Conservation (phyloP, 208 protist species). For the Angomonas ambiguus region DNA sequence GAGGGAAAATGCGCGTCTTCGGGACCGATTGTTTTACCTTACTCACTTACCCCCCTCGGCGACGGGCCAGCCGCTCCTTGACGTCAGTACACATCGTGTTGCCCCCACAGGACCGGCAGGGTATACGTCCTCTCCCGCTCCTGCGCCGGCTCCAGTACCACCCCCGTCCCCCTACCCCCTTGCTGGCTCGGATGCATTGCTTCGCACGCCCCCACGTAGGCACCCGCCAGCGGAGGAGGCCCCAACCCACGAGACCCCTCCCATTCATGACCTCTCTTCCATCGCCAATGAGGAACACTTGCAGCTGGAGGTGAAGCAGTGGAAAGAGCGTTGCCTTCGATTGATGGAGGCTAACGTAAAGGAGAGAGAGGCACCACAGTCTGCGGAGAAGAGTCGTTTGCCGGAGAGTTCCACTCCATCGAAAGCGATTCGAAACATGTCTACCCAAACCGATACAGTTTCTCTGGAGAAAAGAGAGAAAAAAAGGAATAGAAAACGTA, state of each 20-base stretch:
- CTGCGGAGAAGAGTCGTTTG: not conserved
- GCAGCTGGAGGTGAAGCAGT: conserved; percentile 38
- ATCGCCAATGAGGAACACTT: conserved; percentile 17
- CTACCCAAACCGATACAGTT: not conserved
- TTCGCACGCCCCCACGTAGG: not conserved
- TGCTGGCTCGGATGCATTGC: no score
- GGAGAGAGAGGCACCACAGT: not conserved
- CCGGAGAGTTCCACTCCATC: not conserved
- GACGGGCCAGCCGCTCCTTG: not conserved
- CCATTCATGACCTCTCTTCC: not conserved
- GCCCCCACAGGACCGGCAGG: not conserved
- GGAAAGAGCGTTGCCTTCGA: conserved; percentile 33
- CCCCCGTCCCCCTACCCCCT: not conserved
- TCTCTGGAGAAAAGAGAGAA: not conserved
- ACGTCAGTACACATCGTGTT: not conserved
- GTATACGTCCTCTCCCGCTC: no score
- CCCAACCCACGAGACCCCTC: not conserved
- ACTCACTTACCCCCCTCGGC: not conserved
- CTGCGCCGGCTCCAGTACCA: no score
- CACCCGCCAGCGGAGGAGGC: not conserved
- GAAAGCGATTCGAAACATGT: not conserved
- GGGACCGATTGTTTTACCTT: conserved; percentile 10
- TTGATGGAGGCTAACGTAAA: conserved; percentile 25
- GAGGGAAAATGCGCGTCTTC: conserved; percentile 16
- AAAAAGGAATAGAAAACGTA: not conserved